phyloP scores from a whole-genome alignment of 495 filamentous ascomycete species.

The Chaetomium cochliodes region DNA sequence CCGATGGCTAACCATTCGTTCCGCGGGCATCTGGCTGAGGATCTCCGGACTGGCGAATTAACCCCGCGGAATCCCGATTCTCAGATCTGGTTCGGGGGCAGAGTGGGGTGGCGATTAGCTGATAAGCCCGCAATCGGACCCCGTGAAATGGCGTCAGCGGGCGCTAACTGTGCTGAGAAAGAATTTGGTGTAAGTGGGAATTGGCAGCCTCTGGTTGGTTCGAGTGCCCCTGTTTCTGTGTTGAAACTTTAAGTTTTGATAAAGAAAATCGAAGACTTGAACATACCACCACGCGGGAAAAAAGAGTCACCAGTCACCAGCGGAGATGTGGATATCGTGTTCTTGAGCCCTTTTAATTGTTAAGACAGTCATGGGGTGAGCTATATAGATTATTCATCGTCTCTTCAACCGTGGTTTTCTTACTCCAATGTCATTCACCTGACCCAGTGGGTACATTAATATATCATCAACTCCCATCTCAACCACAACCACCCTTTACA shows the following conservation, averaged over 20 bases:
- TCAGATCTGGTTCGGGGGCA: not conserved
- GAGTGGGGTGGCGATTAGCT: slow-evolving; percentile 25
- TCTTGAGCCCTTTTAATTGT: not conserved
- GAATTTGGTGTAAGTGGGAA: slow-evolving; percentile 28
- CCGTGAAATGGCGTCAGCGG: slow-evolving; percentile 38
- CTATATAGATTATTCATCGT: slow-evolving; percentile 1
- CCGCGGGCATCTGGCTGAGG: not conserved
- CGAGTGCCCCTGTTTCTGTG: not conserved
- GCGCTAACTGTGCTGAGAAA: slow-evolving; percentile 29
- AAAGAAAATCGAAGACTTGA: slow-evolving; percentile 17
- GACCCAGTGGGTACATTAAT: not conserved
- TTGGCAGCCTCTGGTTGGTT: slow-evolving; percentile 24
- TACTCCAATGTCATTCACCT: not conserved
- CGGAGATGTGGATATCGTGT: slow-evolving; percentile 26
- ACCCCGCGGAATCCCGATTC: slow-evolving; percentile 28
- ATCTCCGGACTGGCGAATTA: slow-evolving; percentile 21
- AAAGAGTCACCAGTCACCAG: slow-evolving; percentile 21
- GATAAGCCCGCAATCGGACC: slow-evolving; percentile 12
- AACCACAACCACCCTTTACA: not conserved
- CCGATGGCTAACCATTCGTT: not conserved
- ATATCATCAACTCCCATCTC: not conserved
- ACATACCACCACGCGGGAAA: slow-evolving; percentile 2
- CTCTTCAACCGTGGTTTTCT: not conserved
- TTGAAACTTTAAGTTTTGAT: slow-evolving; percentile 14
- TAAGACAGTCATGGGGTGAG: not conserved